Conservation (phyloP, 495 filamentous ascomycete genomes). For the Niebla homalea region DNA sequence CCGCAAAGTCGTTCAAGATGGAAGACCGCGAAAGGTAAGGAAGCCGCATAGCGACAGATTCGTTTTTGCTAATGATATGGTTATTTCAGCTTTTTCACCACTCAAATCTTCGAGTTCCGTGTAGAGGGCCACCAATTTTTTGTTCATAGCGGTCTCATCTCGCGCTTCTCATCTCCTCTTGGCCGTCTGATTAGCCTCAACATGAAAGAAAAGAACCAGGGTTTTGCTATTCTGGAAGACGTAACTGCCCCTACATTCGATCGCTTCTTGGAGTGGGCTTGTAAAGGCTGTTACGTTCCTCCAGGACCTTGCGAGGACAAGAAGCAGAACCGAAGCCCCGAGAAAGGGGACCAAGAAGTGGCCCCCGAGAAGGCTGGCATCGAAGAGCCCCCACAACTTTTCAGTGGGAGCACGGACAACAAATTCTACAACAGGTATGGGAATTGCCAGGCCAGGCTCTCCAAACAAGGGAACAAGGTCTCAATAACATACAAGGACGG, state of each 20-base stretch:
- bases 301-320: background rate
- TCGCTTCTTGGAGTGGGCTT: conserved; percentile 14
- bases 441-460: too few species aligned
- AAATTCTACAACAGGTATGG: background rate
- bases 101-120: conserved; percentile 12
- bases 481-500: too few species aligned
- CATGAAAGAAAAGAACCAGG: conserved; percentile 6
- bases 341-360: background rate
- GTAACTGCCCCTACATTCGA: conserved; percentile 9
- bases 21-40: too few species aligned
- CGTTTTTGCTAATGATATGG: too few species aligned
- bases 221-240: conserved; percentile 7
- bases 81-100: conserved; percentile 4
- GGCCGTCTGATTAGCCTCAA: conserved; percentile 6
- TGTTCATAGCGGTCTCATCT: conserved; percentile 8
- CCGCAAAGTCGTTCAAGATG: too few species aligned
- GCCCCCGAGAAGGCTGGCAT: background rate
- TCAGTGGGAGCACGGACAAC: background rate
- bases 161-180: conserved; percentile 7
- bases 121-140: conserved; percentile 9
- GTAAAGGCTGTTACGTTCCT: background rate
- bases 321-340: background rate
- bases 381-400: background rate
- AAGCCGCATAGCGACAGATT: too few species aligned
- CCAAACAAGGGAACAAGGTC: too few species aligned